phyloP scores from a whole-genome alignment of 2,329 filamentous ascomycete species.

The Fusarium nematophilum region DNA sequence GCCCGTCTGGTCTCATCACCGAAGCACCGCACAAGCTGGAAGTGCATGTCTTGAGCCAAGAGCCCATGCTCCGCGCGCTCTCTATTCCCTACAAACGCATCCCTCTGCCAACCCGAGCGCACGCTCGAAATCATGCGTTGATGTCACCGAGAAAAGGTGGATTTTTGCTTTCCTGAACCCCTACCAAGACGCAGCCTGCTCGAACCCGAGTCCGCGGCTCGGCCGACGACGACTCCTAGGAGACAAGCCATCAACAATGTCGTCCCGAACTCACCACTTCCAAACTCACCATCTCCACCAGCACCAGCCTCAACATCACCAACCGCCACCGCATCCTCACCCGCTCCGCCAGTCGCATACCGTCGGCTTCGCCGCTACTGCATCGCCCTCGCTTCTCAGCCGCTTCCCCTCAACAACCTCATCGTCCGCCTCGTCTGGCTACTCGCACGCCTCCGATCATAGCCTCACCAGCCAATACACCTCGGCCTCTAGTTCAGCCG shows the following conservation, averaged over 20 bases:
- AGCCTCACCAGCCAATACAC: slow-evolving; percentile 74
- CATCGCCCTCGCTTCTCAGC: slow-evolving; percentile 53
- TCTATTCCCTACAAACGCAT: slow-evolving; percentile 23
- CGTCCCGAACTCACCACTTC: slow-evolving; percentile 65
- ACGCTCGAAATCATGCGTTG: slow-evolving; percentile 49
- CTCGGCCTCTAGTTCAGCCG: slow-evolving; percentile 68
- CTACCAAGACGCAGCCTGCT: slow-evolving; percentile 22
- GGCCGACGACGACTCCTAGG: slow-evolving; percentile 34
- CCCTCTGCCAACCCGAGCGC: slow-evolving; percentile 38
- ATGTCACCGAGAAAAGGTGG: slow-evolving; percentile 37
- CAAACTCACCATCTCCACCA: slow-evolving; percentile 37
- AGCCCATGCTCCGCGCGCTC: slow-evolving; percentile 31
- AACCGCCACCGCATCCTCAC: slow-evolving; percentile 31
- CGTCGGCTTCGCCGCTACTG: slow-evolving; percentile 57
- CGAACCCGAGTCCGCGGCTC: slow-evolving; percentile 31
- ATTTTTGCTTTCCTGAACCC: slow-evolving; percentile 32
- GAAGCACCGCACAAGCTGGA: slow-evolving; percentile 3
- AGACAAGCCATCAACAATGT: slow-evolving; percentile 56
- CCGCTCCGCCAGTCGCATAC: slow-evolving; percentile 66
- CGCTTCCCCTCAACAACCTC: slow-evolving; percentile 77
- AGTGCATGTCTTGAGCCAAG: slow-evolving; percentile 40
- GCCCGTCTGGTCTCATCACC: slow-evolving; percentile 8
- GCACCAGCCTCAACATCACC: slow-evolving; percentile 23
- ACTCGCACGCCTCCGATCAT: slow-evolving; percentile 70
- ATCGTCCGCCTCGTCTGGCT: slow-evolving; percentile 76